Evolutionary conservation across 1,139 yeast species (phyloP).

Genomic region (Geotrichum citri-aurantii): DNA sequence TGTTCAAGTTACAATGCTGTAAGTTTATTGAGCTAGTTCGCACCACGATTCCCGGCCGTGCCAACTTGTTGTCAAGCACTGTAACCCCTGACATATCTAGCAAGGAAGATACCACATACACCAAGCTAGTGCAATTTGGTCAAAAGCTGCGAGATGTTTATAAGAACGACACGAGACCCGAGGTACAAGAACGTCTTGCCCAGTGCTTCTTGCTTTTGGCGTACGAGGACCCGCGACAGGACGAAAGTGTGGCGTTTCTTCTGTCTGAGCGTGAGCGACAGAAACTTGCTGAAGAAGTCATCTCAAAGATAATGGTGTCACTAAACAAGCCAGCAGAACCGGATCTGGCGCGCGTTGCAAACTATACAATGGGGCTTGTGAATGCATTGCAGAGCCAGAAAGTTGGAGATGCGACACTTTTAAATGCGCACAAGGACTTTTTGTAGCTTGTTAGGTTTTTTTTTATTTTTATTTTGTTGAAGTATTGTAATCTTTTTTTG

Average conservation of each 20-base stretch:
- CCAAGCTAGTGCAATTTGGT: slow-evolving; percentile 44
- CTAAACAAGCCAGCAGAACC: slow-evolving; percentile 42
- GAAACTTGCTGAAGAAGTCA: slow-evolving; percentile 42
- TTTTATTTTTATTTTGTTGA: not conserved
- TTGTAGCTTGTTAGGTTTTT: not conserved
- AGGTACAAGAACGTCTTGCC: slow-evolving; percentile 34
- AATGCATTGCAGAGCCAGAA: slow-evolving; percentile 33
- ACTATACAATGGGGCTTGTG: slow-evolving; percentile 35
- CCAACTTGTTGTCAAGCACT: slow-evolving; percentile 12
- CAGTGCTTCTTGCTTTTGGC: slow-evolving; percentile 49
- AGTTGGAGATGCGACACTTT: not conserved
- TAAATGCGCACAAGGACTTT: not conserved
- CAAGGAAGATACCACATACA: slow-evolving; percentile 28
- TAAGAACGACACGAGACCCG: slow-evolving; percentile 32
- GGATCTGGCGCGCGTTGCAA: slow-evolving; percentile 37
- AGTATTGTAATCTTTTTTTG: too few relatives aligned
- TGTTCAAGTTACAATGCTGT: slow-evolving; percentile 50
- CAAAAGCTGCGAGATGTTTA: slow-evolving; percentile 42
- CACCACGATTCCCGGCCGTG: slow-evolving; percentile 9
- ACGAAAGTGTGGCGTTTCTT: slow-evolving; percentile 36
- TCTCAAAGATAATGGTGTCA: slow-evolving; percentile 40
- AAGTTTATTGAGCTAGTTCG: slow-evolving; percentile 44
- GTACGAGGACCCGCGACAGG: slow-evolving; percentile 43
- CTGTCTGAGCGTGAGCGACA: slow-evolving; percentile 37
- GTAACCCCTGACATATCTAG: slow-evolving; percentile 6